Conservation (phyloP, 176 grass and related monocot genomes). For the Eleusine coracana region DNA sequence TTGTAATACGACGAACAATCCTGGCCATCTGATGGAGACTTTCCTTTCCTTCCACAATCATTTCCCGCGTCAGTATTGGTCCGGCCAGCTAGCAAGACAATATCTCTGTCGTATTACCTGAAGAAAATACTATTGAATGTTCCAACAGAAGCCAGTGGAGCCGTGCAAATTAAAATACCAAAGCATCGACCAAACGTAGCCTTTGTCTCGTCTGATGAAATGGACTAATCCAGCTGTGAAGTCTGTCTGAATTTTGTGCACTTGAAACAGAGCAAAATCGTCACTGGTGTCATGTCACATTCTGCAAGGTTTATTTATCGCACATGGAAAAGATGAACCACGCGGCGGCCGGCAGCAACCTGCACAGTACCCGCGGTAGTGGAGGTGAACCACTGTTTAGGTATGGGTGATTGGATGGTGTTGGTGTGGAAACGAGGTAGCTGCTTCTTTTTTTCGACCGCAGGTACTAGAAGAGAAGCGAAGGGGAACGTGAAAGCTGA, state of each 20-base stretch:
- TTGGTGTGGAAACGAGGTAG: not conserved
- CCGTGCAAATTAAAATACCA: no score
- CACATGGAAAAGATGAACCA: not conserved
- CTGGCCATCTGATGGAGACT: not conserved
- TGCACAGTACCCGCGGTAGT: not conserved
- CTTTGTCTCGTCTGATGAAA: no score
- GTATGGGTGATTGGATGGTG: not conserved
- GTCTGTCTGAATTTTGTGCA: not conserved
- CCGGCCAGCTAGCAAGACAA: not conserved
- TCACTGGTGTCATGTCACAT: no score
- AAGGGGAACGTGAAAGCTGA: not conserved
- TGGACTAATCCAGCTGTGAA: no score
- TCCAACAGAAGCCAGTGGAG: not conserved
- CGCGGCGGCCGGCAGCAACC: not conserved
- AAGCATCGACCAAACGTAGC: not conserved
- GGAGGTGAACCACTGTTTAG: not conserved
- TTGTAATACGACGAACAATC: not conserved
- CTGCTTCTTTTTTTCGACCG: no score
- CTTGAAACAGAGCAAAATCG: not conserved
- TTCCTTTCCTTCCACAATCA: not conserved
- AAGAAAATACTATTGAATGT: not conserved
- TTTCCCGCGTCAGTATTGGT: not conserved
- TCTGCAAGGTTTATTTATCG: no score
- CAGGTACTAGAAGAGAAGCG: not conserved
- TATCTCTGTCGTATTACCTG: not conserved